phyloP scores from a whole-genome alignment of 164 flowering plant genomes.

The Umbilicus rupestris region DNA sequence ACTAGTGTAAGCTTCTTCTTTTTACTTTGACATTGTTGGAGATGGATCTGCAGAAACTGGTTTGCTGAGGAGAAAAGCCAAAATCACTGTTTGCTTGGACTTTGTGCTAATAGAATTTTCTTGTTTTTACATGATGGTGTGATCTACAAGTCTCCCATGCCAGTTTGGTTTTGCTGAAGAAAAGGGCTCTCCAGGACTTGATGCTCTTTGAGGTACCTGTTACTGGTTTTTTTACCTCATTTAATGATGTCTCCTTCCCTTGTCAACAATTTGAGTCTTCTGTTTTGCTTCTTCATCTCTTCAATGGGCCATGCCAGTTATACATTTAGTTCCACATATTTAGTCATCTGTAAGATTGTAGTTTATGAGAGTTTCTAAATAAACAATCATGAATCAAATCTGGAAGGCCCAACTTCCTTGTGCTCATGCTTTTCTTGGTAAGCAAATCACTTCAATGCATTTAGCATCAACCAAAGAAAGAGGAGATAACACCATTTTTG shows the following conservation, averaged over 20 bases:
- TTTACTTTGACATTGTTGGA: not conserved
- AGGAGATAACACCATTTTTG: no score
- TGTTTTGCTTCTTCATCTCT: no score
- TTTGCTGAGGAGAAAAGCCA: not conserved
- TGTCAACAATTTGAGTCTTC: no score
- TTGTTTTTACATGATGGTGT: not conserved
- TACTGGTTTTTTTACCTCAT: no score
- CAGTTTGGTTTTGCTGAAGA: not conserved
- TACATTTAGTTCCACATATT: no score
- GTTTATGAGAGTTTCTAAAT: not conserved
- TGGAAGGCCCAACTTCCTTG: no score
- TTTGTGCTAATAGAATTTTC: not conserved
- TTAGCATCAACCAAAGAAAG: constrained; percentile 1
- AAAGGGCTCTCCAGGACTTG: no score
- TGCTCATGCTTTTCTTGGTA: not conserved
- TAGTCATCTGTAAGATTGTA: not conserved
- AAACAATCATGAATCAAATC: not conserved
- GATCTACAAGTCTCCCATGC: no score
- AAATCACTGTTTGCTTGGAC: not conserved
- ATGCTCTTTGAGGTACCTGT: no score
- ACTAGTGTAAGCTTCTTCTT: constrained; percentile 4
- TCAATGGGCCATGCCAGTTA: no score
- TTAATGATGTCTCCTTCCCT: no score
- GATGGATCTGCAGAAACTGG: not conserved
- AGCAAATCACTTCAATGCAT: not conserved